Conservation (phyloP, 495 filamentous ascomycete genomes). For the Talaromyces liani region DNA sequence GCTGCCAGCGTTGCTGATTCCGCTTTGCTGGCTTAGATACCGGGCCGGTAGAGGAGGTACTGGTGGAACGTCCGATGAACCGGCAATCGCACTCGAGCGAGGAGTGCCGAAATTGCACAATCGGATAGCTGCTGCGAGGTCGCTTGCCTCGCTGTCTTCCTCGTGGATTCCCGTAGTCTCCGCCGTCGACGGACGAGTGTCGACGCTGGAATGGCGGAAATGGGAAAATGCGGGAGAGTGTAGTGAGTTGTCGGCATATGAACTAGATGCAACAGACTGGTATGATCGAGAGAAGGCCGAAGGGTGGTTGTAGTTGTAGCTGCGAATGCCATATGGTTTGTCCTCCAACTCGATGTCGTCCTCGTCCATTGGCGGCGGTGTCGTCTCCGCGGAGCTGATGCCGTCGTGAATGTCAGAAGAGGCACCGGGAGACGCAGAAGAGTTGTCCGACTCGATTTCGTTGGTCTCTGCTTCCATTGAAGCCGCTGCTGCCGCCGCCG, state of each 20-base stretch:
- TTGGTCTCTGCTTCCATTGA: conserved; percentile 44
- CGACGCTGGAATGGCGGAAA: conserved; percentile 49
- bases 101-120: conserved; percentile 87
- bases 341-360: conserved; percentile 29
- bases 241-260: conserved; percentile 38
- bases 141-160: conserved; percentile 53
- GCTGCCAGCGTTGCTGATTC: conserved; percentile 23
- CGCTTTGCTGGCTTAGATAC: conserved; percentile 20
- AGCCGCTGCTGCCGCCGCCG: background rate
- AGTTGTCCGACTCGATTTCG: conserved; percentile 68
- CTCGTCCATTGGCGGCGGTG: conserved; percentile 46
- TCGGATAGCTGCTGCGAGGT: conserved; percentile 82
- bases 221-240: conserved; percentile 41
- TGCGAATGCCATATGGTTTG: conserved; percentile 30
- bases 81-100: conserved; percentile 58
- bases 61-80: conserved; percentile 73
- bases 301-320: conserved; percentile 45
- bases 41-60: conserved; percentile 73
- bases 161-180: conserved; percentile 57
- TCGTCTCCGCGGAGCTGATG: conserved; percentile 50
- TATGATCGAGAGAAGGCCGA: conserved; percentile 76
- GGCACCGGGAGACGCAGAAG: conserved; percentile 72
- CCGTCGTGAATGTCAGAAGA: conserved; percentile 69
- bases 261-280: conserved; percentile 63
- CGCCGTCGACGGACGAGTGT: conserved; percentile 54